phyloP scores from a whole-genome alignment of 2,329 filamentous ascomycete genomes.

The Cordyceps militaris region DNA sequence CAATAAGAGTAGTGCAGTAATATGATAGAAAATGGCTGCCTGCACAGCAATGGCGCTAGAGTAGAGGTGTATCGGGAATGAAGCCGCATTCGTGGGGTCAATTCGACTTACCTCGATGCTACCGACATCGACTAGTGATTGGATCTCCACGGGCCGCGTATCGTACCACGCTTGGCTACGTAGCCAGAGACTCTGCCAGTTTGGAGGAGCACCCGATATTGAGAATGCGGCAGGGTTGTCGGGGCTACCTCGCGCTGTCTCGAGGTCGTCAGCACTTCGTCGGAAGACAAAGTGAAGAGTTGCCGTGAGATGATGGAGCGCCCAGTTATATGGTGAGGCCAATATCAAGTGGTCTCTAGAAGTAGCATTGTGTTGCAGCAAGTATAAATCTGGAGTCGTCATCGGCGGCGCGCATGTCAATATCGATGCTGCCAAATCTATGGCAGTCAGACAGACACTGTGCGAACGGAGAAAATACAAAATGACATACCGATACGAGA shows the following conservation, averaged over 20 bases:
- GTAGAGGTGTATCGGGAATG: slow-evolving; percentile 19
- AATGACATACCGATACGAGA: slow-evolving; percentile 14
- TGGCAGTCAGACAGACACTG: neutral
- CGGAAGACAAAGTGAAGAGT: slow-evolving; percentile 3
- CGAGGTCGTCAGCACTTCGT: neutral
- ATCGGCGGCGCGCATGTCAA: slow-evolving; percentile 9
- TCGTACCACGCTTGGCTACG: slow-evolving; percentile 17
- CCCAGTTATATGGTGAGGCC: neutral
- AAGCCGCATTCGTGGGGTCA: slow-evolving; percentile 14
- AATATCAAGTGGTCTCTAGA: neutral
- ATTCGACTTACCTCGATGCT: slow-evolving; percentile 18
- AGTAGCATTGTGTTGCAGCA: neutral
- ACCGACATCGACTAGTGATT: slow-evolving; percentile 16
- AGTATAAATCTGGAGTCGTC: slow-evolving; percentile 8
- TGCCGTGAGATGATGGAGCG: neutral
- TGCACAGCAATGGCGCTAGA: slow-evolving; percentile 18
- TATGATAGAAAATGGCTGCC: slow-evolving; percentile 18
- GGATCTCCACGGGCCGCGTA: slow-evolving; percentile 13
- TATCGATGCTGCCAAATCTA: slow-evolving; percentile 17
- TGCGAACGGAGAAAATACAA: neutral
- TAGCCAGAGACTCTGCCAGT: slow-evolving; percentile 16
- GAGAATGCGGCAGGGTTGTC: neutral
- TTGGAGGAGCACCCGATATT: neutral
- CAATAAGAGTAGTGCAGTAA: slow-evolving; percentile 18
- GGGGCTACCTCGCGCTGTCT: neutral